Evolutionary conservation across 2,329 filamentous ascomycete genomes (phyloP), one percentile per base, ranked within the genome.

Genomic region (Penicillium aurantiogriseum): DNA sequence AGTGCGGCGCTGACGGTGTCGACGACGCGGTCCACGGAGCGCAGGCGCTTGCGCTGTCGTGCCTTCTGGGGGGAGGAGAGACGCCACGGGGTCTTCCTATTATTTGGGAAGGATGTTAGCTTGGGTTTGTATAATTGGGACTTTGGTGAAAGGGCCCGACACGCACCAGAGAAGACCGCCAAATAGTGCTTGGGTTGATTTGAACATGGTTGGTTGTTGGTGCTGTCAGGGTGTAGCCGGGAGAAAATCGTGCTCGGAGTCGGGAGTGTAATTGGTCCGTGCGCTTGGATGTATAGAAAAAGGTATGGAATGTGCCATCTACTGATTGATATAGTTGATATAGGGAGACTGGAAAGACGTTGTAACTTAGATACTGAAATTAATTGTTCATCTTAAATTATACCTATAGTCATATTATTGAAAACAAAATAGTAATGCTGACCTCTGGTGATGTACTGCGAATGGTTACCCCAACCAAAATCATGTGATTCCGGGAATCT

Each of bases 81-180:
- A 61, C 94, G 88, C 92, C 92, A 99, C 67, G 94, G 94, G 69
- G 89, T 92, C 86, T 99, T 99, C 94, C 90, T 87, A 68, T 66
- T 81, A 51, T 36, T 40, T 31, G 57, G 33, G 44, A 55, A 62
- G 54, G 57, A 53, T 58, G 56, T 67, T 58, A 68, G 64, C 29
- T 55, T 36, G 25, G 5, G 17, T 17, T 36, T 31, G 1, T 23
- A 19, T 57, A 62, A 59, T 53, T 48, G 7, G 2, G n/a, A n/a
- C n/a, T n/a, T n/a, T n/a, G 8, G 3, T n/a, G 4, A 27, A 31
- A 31, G 5, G 5, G 6, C 15, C 21, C 17, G 5, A 23, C 2
- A 64, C 77, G 46, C 82, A 91, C 88, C 92, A 96, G 67, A 96
- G 82, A 54, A 96, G 87, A 76, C 92, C 92, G 62, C 90, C 85